A percentile compares a stretch with the other conserved stretches of the same genome.
Evolutionary conservation across 129 eudicot species (phyloP).

Genomic region (Arctium minus): DNA sequence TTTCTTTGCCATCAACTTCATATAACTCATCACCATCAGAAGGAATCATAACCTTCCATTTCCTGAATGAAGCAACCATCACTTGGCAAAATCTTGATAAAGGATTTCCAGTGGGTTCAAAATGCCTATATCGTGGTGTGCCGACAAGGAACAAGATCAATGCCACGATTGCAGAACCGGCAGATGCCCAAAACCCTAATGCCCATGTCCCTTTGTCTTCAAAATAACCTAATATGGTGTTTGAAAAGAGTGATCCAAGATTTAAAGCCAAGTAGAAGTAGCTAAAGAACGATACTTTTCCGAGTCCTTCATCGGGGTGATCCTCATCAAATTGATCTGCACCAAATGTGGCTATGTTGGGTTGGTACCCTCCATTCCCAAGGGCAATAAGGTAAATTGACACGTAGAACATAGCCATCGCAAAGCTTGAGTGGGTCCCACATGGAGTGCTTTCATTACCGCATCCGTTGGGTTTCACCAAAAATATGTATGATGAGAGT

Average conservation of each 20-base stretch:
- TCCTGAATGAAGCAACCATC: conserved; percentile 52
- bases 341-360: conserved; percentile 84
- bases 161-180: conserved; percentile 58
- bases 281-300: conserved; percentile 73
- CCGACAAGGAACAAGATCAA: conserved; percentile 67
- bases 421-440: conserved; percentile 42
- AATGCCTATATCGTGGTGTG: conserved; percentile 69
- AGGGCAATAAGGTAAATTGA: conserved; percentile 75
- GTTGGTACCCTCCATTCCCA: conserved; percentile 91
- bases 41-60: conserved; percentile 54
- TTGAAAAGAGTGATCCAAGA: conserved; percentile 79
- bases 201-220: conserved; percentile 79
- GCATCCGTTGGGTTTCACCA: conserved; percentile 70
- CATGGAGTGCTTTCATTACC: conserved; percentile 51
- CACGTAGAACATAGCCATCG: conserved; percentile 49
- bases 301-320: conserved; percentile 50
- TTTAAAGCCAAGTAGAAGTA: conserved; percentile 84
- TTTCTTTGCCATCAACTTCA: conserved; percentile 47
- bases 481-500: conserved; percentile 55
- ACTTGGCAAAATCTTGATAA: conserved; percentile 77
- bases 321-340: conserved; percentile 87
- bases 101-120: conserved; percentile 64
- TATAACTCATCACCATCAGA: conserved; percentile 46
- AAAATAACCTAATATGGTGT: conserved; percentile 71
- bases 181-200: conserved; percentile 75